Evolutionary conservation across 2,329 filamentous ascomycete species (phyloP).

Genomic region (Aspergillus ochraceoroseus): DNA sequence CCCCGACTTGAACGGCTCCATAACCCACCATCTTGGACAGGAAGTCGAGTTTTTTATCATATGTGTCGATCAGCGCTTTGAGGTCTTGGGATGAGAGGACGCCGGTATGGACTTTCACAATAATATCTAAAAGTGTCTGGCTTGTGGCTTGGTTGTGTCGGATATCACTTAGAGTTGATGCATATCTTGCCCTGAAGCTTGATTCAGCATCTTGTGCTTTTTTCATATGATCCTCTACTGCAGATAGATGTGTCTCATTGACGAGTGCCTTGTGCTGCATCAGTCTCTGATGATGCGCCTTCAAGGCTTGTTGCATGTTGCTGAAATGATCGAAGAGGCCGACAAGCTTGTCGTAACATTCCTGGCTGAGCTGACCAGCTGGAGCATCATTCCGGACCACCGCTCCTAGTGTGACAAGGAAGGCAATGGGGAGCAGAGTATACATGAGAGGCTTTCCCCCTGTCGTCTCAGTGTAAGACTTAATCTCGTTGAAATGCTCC

Average conservation of each 20-base stretch:
- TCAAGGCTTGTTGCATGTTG: neutral
- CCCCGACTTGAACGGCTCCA: neutral
- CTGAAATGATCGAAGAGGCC: neutral
- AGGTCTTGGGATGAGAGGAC: neutral
- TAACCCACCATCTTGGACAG: slow-evolving; percentile 1
- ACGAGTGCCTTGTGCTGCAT: neutral
- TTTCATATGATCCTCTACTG: neutral
- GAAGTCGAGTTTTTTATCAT: slow-evolving; percentile 6
- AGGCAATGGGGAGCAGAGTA: slow-evolving; percentile 4
- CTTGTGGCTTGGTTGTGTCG: slow-evolving; percentile 1
- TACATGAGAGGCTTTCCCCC: slow-evolving; percentile 7
- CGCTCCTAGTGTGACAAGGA: slow-evolving; percentile 5
- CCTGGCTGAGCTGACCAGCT: slow-evolving; percentile 1
- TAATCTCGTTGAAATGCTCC: slow-evolving; percentile 4
- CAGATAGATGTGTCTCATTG: neutral
- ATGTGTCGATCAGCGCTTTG: neutral
- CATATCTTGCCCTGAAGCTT: neutral
- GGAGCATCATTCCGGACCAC: neutral
- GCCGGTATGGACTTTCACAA: neutral
- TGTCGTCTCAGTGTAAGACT: neutral
- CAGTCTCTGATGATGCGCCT: slow-evolving; percentile 1
- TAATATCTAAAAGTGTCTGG: neutral
- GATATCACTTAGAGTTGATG: neutral
- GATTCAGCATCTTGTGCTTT: neutral
- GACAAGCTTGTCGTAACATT: slow-evolving; percentile 1